A percentile compares a stretch with the other conserved stretches of the same genome.
Conservation (phyloP, 225 moss, liverwort and hornwort species). For the Climacium dendroides region DNA sequence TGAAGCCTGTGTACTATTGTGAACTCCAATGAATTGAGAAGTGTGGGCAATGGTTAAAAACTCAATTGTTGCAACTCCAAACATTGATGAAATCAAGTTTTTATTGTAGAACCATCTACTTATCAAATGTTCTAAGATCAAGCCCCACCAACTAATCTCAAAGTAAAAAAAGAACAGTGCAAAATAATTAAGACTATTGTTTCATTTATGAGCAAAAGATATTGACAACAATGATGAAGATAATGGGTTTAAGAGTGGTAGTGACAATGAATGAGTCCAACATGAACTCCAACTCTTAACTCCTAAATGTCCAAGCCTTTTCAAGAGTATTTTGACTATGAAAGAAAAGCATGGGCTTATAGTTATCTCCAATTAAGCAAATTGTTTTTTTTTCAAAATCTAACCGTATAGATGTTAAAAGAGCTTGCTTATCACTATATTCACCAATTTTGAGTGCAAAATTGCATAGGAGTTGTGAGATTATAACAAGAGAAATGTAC, state of each 20-base stretch:
- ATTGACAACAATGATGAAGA: accelerated
- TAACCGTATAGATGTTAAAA: no score
- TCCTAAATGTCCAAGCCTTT: no score
- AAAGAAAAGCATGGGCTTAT: no score
- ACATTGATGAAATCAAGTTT: not conserved
- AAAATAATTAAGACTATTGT: not conserved
- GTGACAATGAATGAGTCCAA: accelerated
- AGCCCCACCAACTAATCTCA: accelerated
- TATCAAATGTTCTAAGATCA: not conserved
- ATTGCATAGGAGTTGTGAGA: no score
- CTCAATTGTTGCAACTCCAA: accelerated
- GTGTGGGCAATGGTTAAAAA: not conserved
- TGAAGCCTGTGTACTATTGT: accelerated
- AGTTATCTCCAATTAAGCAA: no score
- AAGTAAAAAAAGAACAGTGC: not conserved
- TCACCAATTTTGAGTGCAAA: no score
- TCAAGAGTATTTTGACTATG: no score
- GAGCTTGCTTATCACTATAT: no score
- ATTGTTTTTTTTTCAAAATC: no score
- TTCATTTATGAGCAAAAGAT: not conserved
- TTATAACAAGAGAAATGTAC: no score
- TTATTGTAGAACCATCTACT: accelerated
- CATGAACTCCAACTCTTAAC: not conserved
- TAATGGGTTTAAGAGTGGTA: not conserved
- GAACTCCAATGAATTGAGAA: accelerated